Evolutionary conservation across 2,329 filamentous ascomycete species (phyloP).

Genomic region (Alternaria panax): DNA sequence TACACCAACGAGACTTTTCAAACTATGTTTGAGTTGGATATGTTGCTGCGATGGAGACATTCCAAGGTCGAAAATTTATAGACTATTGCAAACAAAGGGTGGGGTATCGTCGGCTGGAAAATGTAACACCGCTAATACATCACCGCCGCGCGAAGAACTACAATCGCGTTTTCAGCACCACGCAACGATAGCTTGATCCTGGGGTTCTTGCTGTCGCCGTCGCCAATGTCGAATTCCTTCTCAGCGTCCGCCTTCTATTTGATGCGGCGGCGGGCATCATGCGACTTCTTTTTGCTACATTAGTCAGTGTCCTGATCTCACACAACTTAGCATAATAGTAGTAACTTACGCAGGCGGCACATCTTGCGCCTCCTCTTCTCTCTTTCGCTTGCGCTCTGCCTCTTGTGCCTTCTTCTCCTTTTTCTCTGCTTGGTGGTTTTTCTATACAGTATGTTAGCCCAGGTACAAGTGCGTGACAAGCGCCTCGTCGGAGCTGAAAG

Average conservation of each 20-base stretch:
- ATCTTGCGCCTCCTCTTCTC: neutral
- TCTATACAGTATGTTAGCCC: neutral
- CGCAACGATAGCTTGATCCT: neutral
- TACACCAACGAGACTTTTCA: slow-evolving; percentile 36
- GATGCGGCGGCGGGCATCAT: neutral
- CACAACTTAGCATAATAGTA: neutral
- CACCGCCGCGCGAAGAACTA: neutral
- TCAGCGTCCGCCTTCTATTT: neutral
- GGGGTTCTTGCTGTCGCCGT: neutral
- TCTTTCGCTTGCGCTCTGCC: neutral
- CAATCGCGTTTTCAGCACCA: neutral
- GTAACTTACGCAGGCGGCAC: neutral
- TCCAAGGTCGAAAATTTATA: no score
- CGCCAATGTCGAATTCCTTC: neutral
- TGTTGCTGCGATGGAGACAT: no score
- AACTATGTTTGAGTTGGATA: no score
- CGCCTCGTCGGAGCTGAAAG: neutral
- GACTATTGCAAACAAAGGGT: no score
- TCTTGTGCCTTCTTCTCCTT: neutral
- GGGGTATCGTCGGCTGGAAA: no score
- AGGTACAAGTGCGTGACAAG: neutral
- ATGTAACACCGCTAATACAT: neutral
- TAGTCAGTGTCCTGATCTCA: neutral
- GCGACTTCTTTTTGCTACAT: neutral
- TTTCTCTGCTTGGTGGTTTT: neutral